These are phyloP conservation scores for Candida easanensis DNA, from an alignment of 805 yeast genomes.

Conservation along the genomic window DNA sequence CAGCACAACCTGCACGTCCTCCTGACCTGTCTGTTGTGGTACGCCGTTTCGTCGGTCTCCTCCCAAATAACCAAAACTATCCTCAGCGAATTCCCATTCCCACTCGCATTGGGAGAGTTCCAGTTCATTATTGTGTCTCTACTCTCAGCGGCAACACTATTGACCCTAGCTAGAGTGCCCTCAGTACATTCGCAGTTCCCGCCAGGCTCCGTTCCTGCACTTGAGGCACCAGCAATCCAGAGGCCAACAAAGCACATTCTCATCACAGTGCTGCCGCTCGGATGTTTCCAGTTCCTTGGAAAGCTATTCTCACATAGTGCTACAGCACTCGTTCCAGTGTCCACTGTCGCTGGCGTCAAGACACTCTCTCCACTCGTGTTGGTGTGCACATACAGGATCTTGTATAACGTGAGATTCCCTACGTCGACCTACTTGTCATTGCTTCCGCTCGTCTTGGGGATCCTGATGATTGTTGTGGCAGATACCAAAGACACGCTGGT, in stretches of 20 bases:
- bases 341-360: slow-evolving; percentile 69
- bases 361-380: slow-evolving; percentile 64
- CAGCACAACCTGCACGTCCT: slow-evolving; percentile 14
- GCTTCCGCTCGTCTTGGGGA: slow-evolving; percentile 51
- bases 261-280: slow-evolving; percentile 57
- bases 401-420: slow-evolving; percentile 50
- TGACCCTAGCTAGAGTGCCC: slow-evolving; percentile 33
- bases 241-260: slow-evolving; percentile 39
- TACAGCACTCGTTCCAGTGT: slow-evolving; percentile 61
- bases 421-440: slow-evolving; percentile 48
- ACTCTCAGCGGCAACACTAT: slow-evolving; percentile 39
- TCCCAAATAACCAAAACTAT: slow-evolving; percentile 62
- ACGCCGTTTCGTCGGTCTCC: slow-evolving; percentile 57
- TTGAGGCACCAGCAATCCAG: slow-evolving; percentile 24
- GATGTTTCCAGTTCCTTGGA: slow-evolving; percentile 63
- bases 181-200: slow-evolving; percentile 42
- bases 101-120: slow-evolving; percentile 61
- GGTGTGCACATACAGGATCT: slow-evolving; percentile 50
- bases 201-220: slow-evolving; percentile 48
- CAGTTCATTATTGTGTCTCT: slow-evolving; percentile 55
- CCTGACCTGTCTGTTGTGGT: slow-evolving; percentile 56
- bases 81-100: slow-evolving; percentile 52
- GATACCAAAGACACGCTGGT: slow-evolving; percentile 33
- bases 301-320: slow-evolving; percentile 62
- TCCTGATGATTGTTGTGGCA: slow-evolving; percentile 36